Evolutionary conservation across 129 eudicot genomes (phyloP), one percentile per base, ranked within the genome.

Genomic region (Flaveria trinervia): DNA sequence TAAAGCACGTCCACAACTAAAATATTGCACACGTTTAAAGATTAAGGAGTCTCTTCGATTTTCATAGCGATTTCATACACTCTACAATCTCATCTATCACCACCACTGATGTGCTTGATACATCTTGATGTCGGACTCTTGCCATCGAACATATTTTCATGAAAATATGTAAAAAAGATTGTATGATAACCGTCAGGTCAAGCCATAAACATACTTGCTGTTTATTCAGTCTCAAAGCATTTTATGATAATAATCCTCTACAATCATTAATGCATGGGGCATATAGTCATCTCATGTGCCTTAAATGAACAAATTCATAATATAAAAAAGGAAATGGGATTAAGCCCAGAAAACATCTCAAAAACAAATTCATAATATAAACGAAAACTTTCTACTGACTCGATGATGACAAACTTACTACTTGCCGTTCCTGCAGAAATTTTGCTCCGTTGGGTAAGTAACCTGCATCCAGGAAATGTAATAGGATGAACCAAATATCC

Each of bases 281-380:
- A 33, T 39, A 30, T 12, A 65, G 52, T 49, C 59, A 36, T 17
- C 66, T 65, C 30, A 77, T 51, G 68, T 68, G 25, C 33, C 59
- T 16, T 12, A 68, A 55, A 56, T 56, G 28, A 11, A 20, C 41
- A 36, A 36, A n/a, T n/a, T n/a, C n/a, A 56, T 20, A 56, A 9
- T 0, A 4, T 9, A 20, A 56, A 56, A 56, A 56, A 56, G 14
- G 15, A 36, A 36, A 36, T 14, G 55, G 18, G 7, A 50, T 13
- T 50, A 50, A 14, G 18, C 55, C 17, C 55, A 54, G 48, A 41
- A 13, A 70, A 39, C 72, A 49, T 71, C 82, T 18, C 65, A 78
- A 26, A 10, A 48, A 23, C 22, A 71, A 49, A 50, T 60, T 68
- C 18, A 78, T 70, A 45, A 44, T 78, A 78, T 60, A 60, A 78